Percentiles rank a stretch among this genome's conserved stretches.
These are phyloP conservation scores for Yamadazyma akitaensis DNA, from an alignment of 805 yeast genomes.

Conservation along the genomic window DNA sequence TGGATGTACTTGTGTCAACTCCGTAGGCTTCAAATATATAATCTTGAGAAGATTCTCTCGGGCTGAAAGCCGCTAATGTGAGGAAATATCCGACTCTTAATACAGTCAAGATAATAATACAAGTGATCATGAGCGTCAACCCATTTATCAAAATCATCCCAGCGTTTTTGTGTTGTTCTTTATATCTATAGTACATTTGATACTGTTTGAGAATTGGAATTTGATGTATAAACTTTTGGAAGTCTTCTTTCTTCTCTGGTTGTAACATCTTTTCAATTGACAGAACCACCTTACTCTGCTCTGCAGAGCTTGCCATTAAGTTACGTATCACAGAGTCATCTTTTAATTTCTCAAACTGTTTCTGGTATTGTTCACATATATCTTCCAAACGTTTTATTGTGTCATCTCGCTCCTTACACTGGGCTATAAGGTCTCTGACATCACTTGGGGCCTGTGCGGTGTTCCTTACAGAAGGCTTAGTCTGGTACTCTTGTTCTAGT, in stretches of 20 bases:
- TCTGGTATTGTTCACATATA: conserved; percentile 18
- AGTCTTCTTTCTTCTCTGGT: conserved; percentile 2
- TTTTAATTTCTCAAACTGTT: conserved; percentile 14
- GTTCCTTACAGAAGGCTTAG: not conserved
- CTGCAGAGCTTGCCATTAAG: conserved; percentile 15
- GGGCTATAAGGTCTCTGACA: conserved; percentile 14
- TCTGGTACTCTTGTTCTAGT: conserved; percentile 14
- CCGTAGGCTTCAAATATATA: conserved; percentile 14
- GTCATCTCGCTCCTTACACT: conserved; percentile 17
- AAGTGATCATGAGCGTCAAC: conserved; percentile 20
- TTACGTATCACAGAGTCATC: conserved; percentile 10
- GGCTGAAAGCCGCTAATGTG: conserved; percentile 5
- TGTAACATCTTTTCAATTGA: conserved; percentile 17
- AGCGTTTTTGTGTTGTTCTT: conserved; percentile 18
- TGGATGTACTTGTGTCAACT: not conserved
- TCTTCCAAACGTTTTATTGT: conserved; percentile 17
- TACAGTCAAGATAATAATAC: conserved; percentile 18
- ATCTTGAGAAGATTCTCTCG: not conserved
- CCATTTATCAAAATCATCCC: conserved; percentile 21
- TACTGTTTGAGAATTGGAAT: conserved; percentile 32
- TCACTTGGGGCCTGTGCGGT: not conserved
- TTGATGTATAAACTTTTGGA: conserved; percentile 17
- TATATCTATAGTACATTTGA: conserved; percentile 22
- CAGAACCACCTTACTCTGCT: conserved; percentile 22
- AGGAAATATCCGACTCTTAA: conserved; percentile 17